Evolutionary conservation across 2,329 filamentous ascomycete genomes (phyloP).

Genomic region (Cladosporium oxysporum): DNA sequence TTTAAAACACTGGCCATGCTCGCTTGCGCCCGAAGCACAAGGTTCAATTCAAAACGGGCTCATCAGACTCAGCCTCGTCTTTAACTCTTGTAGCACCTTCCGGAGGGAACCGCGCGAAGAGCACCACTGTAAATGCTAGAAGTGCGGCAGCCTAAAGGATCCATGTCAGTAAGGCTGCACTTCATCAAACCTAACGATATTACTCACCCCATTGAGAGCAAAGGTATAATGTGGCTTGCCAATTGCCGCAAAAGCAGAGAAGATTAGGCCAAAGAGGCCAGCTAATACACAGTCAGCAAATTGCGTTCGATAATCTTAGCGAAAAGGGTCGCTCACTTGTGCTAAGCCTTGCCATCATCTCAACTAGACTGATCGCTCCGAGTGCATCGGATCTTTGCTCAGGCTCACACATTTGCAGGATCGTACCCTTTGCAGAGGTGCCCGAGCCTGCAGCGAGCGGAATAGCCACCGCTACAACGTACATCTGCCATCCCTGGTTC

Average conservation of each 20-base stretch:
- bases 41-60: neutral
- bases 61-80: neutral
- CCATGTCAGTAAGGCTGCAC: neutral
- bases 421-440: conserved; percentile 70
- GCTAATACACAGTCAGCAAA: conserved; percentile 31
- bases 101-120: conserved; percentile 50
- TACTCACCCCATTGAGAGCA: conserved; percentile 59
- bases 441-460: conserved; percentile 71
- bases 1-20: neutral
- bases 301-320: neutral
- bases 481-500: conserved; percentile 67
- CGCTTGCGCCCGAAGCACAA: neutral
- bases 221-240: conserved; percentile 66
- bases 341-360: conserved; percentile 65
- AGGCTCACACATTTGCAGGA: conserved; percentile 67
- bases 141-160: conserved; percentile 52
- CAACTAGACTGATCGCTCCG: conserved; percentile 68
- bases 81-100: conserved; percentile 36
- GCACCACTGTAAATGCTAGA: conserved; percentile 50
- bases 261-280: conserved; percentile 67
- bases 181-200: neutral
- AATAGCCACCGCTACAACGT: conserved; percentile 64
- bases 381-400: conserved; percentile 66
- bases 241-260: conserved; percentile 62
- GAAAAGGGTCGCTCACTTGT: conserved; percentile 42